These are phyloP conservation scores for Fusarium sacchari DNA, from an alignment of 2,329 filamentous ascomycete genomes.

Conservation along the genomic window DNA sequence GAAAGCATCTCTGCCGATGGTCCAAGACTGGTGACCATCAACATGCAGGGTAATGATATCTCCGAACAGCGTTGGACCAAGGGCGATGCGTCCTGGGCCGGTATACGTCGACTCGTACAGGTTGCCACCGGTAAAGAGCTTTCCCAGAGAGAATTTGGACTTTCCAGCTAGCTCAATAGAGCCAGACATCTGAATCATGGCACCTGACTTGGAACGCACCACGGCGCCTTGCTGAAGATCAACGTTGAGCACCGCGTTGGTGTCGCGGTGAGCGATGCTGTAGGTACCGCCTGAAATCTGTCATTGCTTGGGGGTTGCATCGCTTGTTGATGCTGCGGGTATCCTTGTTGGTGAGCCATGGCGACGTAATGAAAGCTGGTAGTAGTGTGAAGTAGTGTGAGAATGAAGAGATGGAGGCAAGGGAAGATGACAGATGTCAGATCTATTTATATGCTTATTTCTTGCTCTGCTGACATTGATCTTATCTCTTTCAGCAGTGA, in stretches of 20 bases:
- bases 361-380: too few relatives aligned
- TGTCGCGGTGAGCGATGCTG: not conserved
- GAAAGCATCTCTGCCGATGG: not conserved
- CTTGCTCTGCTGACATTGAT: not conserved
- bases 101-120: not conserved
- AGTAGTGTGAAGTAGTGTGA: not conserved
- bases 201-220: not conserved
- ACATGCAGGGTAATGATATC: not conserved
- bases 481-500: not conserved
- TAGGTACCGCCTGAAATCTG: not conserved
- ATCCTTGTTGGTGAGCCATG: conserved; percentile 1
- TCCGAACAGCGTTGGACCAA: not conserved
- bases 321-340: not conserved
- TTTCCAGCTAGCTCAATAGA: not conserved
- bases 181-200: not conserved
- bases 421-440: not conserved
- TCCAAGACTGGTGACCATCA: not conserved
- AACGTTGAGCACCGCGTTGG: not conserved
- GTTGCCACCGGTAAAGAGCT: not conserved
- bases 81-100: not conserved
- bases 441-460: not conserved
- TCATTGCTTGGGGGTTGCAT: not conserved
- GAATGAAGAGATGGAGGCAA: not conserved
- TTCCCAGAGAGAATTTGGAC: not conserved
- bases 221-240: not conserved